Conservation (phyloP, 495 filamentous ascomycete species). For the Penicillium atrosanguineum region DNA sequence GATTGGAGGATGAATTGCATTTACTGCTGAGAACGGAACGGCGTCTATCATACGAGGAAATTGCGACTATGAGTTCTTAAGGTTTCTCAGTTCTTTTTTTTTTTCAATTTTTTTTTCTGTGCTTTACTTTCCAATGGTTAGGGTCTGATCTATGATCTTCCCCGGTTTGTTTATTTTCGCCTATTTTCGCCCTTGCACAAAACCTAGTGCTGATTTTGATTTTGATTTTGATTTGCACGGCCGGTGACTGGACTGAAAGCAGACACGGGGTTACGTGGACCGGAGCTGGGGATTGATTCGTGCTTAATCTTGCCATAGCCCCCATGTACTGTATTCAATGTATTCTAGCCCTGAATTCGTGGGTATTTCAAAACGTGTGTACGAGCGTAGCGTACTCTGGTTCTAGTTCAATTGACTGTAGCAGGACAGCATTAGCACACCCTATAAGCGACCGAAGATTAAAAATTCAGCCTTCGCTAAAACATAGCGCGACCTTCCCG, state of each 20-base stretch:
- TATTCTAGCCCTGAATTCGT: neutral
- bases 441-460: neutral
- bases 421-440: too few species aligned
- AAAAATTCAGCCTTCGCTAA: neutral
- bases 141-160: constrained; percentile 1
- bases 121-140: constrained; percentile 1
- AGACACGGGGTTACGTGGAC: neutral
- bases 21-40: constrained; percentile 11
- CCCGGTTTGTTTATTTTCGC: constrained; percentile 10
- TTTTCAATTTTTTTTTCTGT: constrained; percentile 11
- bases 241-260: neutral
- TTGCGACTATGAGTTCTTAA: constrained; percentile 20
- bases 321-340: constrained; percentile 1
- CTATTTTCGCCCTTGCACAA: constrained; percentile 3
- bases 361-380: neutral
- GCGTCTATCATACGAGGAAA: constrained; percentile 25
- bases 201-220: neutral
- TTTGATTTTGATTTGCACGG: neutral
- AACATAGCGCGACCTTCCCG: neutral
- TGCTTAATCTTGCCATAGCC: neutral
- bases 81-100: constrained; percentile 9
- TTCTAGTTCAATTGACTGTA: neutral
- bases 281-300: neutral
- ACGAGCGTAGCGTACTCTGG: neutral
- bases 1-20: constrained; percentile 5